Base-by-base conservation (phyloP, 139 green algal species). In the Pycnococcus provasolii region DNA sequence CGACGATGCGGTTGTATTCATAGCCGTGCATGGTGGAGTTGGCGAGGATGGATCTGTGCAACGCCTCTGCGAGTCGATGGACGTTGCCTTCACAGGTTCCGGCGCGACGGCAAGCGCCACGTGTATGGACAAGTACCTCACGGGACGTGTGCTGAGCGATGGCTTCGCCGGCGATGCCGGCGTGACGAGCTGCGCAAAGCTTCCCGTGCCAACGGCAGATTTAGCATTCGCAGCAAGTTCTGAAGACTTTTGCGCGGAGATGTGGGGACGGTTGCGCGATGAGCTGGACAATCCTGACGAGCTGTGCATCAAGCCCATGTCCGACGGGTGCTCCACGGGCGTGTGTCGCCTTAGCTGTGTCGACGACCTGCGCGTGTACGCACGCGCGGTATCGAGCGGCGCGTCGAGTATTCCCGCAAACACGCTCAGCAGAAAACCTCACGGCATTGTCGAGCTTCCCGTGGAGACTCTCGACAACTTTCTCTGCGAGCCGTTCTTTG, bases 401-500 rank as follows among this genome's bases (percentile, higher is more conserved):
- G 42, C 41, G 39, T 51, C 60, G 8, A 26, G 41, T 48, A 58
- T 84, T 4, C 71, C 60, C 2, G 46, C 55, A 1, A 54, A 64
- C 62, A 58, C 48, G 5, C 57, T 84, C 7, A 45, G 13, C 55
- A 62, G 44, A 2, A 37, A 55, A 46, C 69, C 71, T 48, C 72
- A 74, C 47, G 2, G 2, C 41, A 9, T 26, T n/a, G 71, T 74
- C 55, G 42, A 61, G 46, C 13, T 80, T 44, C 74, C 74, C 26
- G 2, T 48, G 1, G 11, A 55, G 15, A 2, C 72, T 53, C 48
- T 65, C 42, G 45, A 5, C 9, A 4, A 8, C 9, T 60, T 88
- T 2, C 44, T 88, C 9, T 68, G 85, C 2, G 83, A 88, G 67
- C 83, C 83, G 0, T 88, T 84, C 62, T 66, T 88, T 3, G 73